phyloP scores from a whole-genome alignment of 2,329 filamentous ascomycete species.

The Pseudogymnoascus sp. region DNA sequence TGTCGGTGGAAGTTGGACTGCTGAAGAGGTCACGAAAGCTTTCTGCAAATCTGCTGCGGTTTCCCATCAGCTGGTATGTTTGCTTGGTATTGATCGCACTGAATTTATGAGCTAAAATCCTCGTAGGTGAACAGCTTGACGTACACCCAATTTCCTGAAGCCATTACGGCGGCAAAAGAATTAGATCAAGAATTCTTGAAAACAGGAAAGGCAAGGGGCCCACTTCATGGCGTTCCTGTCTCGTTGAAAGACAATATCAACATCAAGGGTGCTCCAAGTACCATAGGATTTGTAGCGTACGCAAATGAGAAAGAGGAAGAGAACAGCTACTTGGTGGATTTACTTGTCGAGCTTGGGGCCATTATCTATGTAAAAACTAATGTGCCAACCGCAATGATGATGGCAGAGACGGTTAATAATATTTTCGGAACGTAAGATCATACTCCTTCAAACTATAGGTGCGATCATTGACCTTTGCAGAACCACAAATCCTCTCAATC shows the following conservation, averaged over 20 bases:
- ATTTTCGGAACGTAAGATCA: slow-evolving; percentile 39
- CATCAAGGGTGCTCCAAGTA: slow-evolving; percentile 41
- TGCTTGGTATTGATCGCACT: background rate
- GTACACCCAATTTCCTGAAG: slow-evolving; percentile 42
- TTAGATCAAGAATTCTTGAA: slow-evolving; percentile 37
- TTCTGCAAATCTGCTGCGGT: slow-evolving; percentile 49
- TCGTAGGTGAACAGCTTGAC: slow-evolving; percentile 36
- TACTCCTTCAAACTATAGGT: slow-evolving; percentile 44
- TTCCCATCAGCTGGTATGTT: slow-evolving; percentile 43
- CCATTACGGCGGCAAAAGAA: slow-evolving; percentile 34
- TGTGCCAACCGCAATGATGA: slow-evolving; percentile 49
- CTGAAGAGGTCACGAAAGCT: slow-evolving; percentile 43
- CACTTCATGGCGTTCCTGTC: slow-evolving; percentile 54
- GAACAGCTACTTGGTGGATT: slow-evolving; percentile 40
- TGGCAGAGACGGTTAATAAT: slow-evolving; percentile 51
- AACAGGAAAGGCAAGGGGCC: slow-evolving; percentile 40
- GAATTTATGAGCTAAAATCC: background rate
- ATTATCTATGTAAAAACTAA: slow-evolving; percentile 63
- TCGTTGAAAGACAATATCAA: slow-evolving; percentile 55
- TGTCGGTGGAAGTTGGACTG: slow-evolving; percentile 36
- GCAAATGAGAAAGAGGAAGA: slow-evolving; percentile 41
- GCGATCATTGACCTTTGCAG: slow-evolving; percentile 43
- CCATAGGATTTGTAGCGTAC: slow-evolving; percentile 47
- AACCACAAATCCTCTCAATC: slow-evolving; percentile 44
- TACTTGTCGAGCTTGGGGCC: slow-evolving; percentile 53